Conservation (phyloP, 805 yeast genomes). For the Wickerhamiella brachini region DNA sequence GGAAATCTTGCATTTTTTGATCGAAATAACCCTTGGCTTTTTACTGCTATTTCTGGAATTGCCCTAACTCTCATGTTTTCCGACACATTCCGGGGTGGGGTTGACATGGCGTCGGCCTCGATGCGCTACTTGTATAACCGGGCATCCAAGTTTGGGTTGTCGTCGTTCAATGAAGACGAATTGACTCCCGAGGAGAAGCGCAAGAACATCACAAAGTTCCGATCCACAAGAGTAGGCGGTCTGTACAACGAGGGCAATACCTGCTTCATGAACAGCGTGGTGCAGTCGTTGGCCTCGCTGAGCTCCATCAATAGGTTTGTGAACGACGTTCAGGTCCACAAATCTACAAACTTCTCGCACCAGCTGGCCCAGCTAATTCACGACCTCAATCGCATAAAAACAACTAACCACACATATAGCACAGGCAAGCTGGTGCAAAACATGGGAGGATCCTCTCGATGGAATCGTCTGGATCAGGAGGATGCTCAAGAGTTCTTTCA, state of each 20-base stretch:
- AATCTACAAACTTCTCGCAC: constrained; percentile 13
- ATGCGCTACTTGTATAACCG: constrained; percentile 20
- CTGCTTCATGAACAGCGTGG: constrained; percentile 84
- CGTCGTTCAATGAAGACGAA: constrained; percentile 17
- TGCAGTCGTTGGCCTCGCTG: constrained; percentile 72
- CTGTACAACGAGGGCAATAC: constrained; percentile 83
- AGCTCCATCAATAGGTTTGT: constrained; percentile 44
- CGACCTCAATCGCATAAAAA: constrained; percentile 21
- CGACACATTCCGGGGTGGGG: constrained; percentile 23
- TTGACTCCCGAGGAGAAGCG: constrained; percentile 15
- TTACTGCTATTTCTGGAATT: constrained; percentile 3
- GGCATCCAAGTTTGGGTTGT: constrained; percentile 15
- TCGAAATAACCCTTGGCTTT: neutral
- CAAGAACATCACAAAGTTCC: constrained; percentile 14
- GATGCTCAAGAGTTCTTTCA: constrained; percentile 97
- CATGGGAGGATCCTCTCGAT: constrained; percentile 33
- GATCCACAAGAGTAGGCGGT: constrained; percentile 52
- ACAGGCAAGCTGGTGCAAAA: constrained; percentile 15
- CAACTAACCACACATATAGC: constrained; percentile 19
- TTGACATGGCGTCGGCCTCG: constrained; percentile 22
- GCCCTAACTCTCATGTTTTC: constrained; percentile 18
- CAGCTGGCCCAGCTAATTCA: constrained; percentile 15
- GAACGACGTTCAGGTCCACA: constrained; percentile 27
- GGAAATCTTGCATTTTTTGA: constrained; percentile 1
- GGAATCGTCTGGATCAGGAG: constrained; percentile 81